Evolutionary conservation across 805 yeast species (phyloP), one percentile per base, ranked within the genome.

Genomic region (Martiniozyma abietophila): DNA sequence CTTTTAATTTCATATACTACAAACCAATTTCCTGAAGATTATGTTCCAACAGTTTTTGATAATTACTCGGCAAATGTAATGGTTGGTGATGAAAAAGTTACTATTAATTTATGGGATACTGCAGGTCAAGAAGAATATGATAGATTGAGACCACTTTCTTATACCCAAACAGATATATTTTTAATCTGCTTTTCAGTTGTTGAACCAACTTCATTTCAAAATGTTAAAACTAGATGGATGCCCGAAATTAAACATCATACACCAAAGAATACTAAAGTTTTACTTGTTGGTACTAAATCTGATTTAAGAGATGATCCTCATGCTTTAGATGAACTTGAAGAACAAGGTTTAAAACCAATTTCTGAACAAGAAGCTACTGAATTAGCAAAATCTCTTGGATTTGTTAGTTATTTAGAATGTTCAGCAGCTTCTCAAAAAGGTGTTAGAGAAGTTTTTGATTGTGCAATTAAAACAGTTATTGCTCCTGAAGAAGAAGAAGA

Each of bases 121-220:
- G 95, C 96, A 3, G 96, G 96, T 18, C 95, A 86, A 59, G 80
- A 82, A 50, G 95, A 85, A 54, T 85, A 85, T 56, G 95, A 86
- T 55, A 67, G 95, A 41, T 67, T 85, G 49, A 69, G 96, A 58
- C 96, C 96, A 3, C 64, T 86, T 41, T 80, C 92, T 7, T 86
- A 86, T 51, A 95, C 95, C 4, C 95, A 86, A 53, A 85, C 96
- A 0, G 95, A 84, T 48, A 80, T 86, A 23, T 86, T 86, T 51
- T 59, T 86, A 34, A 72, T 83, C 39, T 86, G 96, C 58, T 86
- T 85, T 56, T 81, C 94, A 5, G 76, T 86, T 6, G 79, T 80
- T 27, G 80, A 76, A 48, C 94, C 88, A 21, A 69, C 80, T 19
- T 79, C 92, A 12, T 84, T 80, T 56, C 76, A 74, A 42, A 84